Conservation (phyloP, 2,329 filamentous ascomycete genomes). For the Berkeleyomyces rouxiae region DNA sequence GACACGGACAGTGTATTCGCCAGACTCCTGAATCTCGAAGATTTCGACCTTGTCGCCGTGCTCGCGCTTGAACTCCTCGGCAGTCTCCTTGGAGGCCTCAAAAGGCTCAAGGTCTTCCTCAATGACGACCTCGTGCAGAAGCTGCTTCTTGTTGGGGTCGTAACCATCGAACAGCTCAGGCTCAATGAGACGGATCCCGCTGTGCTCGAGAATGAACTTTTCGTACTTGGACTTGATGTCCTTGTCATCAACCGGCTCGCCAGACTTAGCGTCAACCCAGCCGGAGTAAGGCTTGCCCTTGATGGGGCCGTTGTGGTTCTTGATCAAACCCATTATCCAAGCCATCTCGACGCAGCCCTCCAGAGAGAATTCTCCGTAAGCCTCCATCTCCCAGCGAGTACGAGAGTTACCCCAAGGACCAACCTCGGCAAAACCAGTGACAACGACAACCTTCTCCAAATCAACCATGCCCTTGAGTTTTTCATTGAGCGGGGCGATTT, state of each 20-base stretch:
- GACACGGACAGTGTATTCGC: slow-evolving; percentile 84
- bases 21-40: slow-evolving; percentile 84
- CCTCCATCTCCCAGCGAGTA: slow-evolving; percentile 99
- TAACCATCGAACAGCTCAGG: slow-evolving; percentile 94
- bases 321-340: slow-evolving; percentile 99
- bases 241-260: slow-evolving; percentile 93
- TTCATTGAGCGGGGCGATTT: slow-evolving; percentile 75
- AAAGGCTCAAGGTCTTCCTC: slow-evolving; percentile 95
- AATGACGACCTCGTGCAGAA: slow-evolving; percentile 94
- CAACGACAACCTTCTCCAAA: slow-evolving; percentile 91
- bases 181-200: slow-evolving; percentile 93
- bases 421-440: slow-evolving; percentile 90
- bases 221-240: slow-evolving; percentile 97
- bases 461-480: slow-evolving; percentile 96
- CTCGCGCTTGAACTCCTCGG: slow-evolving; percentile 91
- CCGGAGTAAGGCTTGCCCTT: slow-evolving; percentile 95
- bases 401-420: slow-evolving; percentile 97
- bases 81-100: slow-evolving; percentile 91
- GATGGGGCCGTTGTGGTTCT: slow-evolving; percentile 89
- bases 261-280: slow-evolving; percentile 89
- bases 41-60: slow-evolving; percentile 96
- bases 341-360: slow-evolving; percentile 99
- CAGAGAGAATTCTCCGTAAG: slow-evolving; percentile 86
- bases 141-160: slow-evolving; percentile 95
- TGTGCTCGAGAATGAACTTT: slow-evolving; percentile 89